Evolutionary conservation across 805 yeast species (phyloP), one percentile per base, ranked within the genome.

Genomic region (Saturnispora ahearnii): DNA sequence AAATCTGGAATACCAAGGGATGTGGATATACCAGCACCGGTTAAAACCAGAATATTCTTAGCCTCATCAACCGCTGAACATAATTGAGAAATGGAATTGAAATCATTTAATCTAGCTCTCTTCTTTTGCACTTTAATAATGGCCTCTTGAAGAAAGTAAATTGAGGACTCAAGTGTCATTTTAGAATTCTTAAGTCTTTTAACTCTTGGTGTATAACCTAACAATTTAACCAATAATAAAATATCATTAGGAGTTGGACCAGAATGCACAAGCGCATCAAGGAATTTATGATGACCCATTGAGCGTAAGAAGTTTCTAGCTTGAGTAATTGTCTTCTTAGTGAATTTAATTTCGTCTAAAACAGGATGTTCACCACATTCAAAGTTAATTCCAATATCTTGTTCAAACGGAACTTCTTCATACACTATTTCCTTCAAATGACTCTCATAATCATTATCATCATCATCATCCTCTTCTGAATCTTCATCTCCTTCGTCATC

Each of bases 1-100:
- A 89, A 88, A 67, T 88, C 96, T 0, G 96, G 96, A 49, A 88
- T 89, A 7, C 96, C 96, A 48, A 88, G 67, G 1, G 88, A 79
- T 3, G 96, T 88, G 33, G 95, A 85, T 49, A 89, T 87, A 24
- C 97, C 97, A 0, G 97, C 97, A 13, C 97, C 97, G 0, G 96
- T 87, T 22, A 89, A 63, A 0, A 89, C 89, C 51, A 90, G 59
- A 10, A 89, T 73, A 38, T 78, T 82, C 12, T 73, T 61, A 0
- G 93, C 78, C 6, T 67, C 68, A n/a, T 69, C 55, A 22, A 90
- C 70, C 34, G 76, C 74, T 2, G 68, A 70, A 2, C 78, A 64
- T 2, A 84, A 78, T 52, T 81, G 79, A 10, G 81, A 84, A 2
- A 87, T 58, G 0, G 83, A 77, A 48, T 71, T 66, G 55, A 84